phyloP scores from a whole-genome alignment of 306 rosid genomes.

The Inga laurina region DNA sequence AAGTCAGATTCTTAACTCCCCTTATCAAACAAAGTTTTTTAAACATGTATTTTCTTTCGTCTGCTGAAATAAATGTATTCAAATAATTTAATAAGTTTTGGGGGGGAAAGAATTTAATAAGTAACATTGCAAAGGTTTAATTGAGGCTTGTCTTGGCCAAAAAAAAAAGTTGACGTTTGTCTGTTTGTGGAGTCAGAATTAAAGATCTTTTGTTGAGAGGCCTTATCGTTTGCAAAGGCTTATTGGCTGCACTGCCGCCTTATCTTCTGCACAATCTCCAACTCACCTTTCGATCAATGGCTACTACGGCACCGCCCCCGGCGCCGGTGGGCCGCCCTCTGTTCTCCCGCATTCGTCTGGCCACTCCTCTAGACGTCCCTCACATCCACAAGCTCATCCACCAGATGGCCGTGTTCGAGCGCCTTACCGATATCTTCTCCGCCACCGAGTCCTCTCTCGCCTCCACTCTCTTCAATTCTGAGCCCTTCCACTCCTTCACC shows the following conservation, averaged over 20 bases:
- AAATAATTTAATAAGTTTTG: too few relatives aligned
- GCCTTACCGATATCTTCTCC: background rate
- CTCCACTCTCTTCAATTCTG: background rate
- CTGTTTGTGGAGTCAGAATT: too few relatives aligned
- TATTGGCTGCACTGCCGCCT: background rate
- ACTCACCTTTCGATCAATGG: background rate
- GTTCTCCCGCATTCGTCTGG: background rate
- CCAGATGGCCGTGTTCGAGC: background rate
- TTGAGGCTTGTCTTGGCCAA: too few relatives aligned
- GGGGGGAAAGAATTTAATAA: too few relatives aligned
- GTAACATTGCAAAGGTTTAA: too few relatives aligned
- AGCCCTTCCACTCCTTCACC: background rate
- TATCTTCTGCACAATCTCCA: background rate
- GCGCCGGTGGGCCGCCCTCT: background rate
- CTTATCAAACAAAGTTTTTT: too few relatives aligned
- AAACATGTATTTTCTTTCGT: too few relatives aligned
- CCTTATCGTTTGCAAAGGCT: too few relatives aligned
- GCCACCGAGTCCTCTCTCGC: background rate
- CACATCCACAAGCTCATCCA: background rate
- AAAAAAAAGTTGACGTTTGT: too few relatives aligned
- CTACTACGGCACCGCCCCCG: background rate
- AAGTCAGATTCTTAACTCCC: too few relatives aligned
- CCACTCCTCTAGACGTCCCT: background rate
- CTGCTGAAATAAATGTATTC: too few relatives aligned
- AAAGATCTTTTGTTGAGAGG: too few relatives aligned